Conservation (phyloP, 176 grass and related monocot genomes). For the Triticum monococcum region DNA sequence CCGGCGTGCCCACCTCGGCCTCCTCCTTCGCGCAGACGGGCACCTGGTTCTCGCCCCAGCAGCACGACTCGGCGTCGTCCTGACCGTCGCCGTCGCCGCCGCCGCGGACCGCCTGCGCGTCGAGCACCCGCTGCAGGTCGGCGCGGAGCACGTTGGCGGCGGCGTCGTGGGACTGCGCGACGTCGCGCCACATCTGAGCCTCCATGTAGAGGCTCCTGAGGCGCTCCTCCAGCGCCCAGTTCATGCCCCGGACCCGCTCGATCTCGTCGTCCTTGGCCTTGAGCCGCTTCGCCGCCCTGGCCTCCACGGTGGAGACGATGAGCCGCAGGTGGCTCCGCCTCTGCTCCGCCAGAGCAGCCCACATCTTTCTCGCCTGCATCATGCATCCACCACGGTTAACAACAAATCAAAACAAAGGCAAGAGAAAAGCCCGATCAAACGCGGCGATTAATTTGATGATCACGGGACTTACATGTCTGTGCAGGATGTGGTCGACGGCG, state of each 20-base stretch:
- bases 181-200: slow-evolving; percentile 66
- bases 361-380: slow-evolving; percentile 51
- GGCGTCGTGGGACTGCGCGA: slow-evolving; percentile 62
- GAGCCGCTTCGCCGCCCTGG: slow-evolving; percentile 43
- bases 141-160: slow-evolving; percentile 40
- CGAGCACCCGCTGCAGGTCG: slow-evolving; percentile 56
- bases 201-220: slow-evolving; percentile 45
- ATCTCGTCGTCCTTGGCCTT: slow-evolving; percentile 65
- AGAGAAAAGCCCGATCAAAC: too few relatives aligned
- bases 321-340: slow-evolving; percentile 27
- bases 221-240: slow-evolving; percentile 64
- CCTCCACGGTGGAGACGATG: slow-evolving; percentile 38
- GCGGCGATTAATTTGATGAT: too few relatives aligned
- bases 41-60: slow-evolving; percentile 47
- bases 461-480: slow-evolving; percentile 56
- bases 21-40: not conserved
- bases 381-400: not conserved
- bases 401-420: too few relatives aligned
- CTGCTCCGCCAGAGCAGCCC: slow-evolving; percentile 49
- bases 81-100: not conserved
- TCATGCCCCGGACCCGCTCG: slow-evolving; percentile 35
- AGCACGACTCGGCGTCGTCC: slow-evolving; percentile 70
- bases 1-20: not conserved
- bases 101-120: slow-evolving; percentile 10
- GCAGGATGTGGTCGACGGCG: slow-evolving; percentile 59